Conservation (phyloP, 192 early-diverging fungal genomes). For the Geranomyces variabilis region DNA sequence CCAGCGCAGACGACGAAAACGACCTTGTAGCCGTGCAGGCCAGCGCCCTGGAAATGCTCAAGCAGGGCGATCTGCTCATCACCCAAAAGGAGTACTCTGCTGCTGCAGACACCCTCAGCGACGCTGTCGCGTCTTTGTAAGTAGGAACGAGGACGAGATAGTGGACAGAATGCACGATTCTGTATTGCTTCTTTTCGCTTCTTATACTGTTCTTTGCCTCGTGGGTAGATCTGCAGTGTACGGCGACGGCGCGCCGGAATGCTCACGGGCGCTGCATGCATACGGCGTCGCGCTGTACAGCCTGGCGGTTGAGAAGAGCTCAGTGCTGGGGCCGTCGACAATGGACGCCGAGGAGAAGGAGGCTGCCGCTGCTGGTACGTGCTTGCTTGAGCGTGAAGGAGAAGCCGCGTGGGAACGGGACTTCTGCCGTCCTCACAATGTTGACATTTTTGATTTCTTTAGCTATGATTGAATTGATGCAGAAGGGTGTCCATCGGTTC, state of each 20-base stretch:
- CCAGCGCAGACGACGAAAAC: slow-evolving; percentile 4
- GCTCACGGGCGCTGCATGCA: slow-evolving; percentile 24
- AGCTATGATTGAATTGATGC: slow-evolving; percentile 14
- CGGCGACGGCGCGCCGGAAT: slow-evolving; percentile 31
- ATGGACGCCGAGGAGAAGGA: slow-evolving; percentile 9
- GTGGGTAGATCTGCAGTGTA: slow-evolving; percentile 25
- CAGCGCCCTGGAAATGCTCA: slow-evolving; percentile 12
- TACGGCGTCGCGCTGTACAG: slow-evolving; percentile 30
- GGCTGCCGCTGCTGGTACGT: slow-evolving; percentile 20
- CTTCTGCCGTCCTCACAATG: too few species aligned
- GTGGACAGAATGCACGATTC: too few species aligned
- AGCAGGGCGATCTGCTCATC: slow-evolving; percentile 7
- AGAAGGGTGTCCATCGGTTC: slow-evolving; percentile 22
- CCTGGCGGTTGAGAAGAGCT: slow-evolving; percentile 28
- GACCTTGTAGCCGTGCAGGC: slow-evolving; percentile 13
- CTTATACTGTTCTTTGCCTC: too few species aligned
- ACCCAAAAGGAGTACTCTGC: slow-evolving; percentile 13
- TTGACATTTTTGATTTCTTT: too few species aligned
- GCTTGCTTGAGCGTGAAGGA: too few species aligned
- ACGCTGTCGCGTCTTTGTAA: slow-evolving; percentile 25
- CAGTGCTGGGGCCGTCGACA: slow-evolving; percentile 3
- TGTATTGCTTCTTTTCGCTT: not conserved
- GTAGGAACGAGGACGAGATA: too few species aligned
- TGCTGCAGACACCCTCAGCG: slow-evolving; percentile 19
- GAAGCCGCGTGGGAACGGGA: not conserved